Conservation (phyloP, 2,329 filamentous ascomycete genomes). For the Fusarium sublunatum region DNA sequence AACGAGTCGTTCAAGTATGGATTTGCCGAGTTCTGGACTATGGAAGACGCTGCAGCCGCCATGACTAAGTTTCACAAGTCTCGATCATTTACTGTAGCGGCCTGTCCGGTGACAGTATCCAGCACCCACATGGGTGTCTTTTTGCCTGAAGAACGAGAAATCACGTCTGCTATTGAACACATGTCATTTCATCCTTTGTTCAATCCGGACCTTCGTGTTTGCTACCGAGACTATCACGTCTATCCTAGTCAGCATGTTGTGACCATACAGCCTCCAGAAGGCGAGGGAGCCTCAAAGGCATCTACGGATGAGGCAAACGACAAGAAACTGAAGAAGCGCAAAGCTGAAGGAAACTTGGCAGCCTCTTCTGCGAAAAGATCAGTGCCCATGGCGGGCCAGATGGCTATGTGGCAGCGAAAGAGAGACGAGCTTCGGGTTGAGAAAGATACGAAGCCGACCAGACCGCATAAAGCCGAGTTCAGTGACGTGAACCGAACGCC, state of each 20-base stretch:
- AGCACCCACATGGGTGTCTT: slow-evolving; percentile 90
- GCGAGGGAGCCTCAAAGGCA: slow-evolving; percentile 45
- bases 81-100: slow-evolving; percentile 81
- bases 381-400: slow-evolving; percentile 56
- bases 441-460: slow-evolving; percentile 13
- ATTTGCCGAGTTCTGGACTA: slow-evolving; percentile 83
- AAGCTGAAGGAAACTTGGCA: slow-evolving; percentile 56
- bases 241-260: slow-evolving; percentile 75
- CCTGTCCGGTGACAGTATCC: slow-evolving; percentile 74
- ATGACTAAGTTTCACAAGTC: slow-evolving; percentile 77
- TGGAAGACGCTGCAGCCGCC: slow-evolving; percentile 80
- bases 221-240: slow-evolving; percentile 80
- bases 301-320: slow-evolving; percentile 46
- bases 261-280: slow-evolving; percentile 60
- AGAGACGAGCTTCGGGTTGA: slow-evolving; percentile 54
- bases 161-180: slow-evolving; percentile 64
- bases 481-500: slow-evolving; percentile 38
- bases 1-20: slow-evolving; percentile 84
- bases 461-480: slow-evolving; percentile 12
- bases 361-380: slow-evolving; percentile 52
- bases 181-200: slow-evolving; percentile 78
- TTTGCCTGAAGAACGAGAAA: slow-evolving; percentile 73
- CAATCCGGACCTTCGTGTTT: slow-evolving; percentile 74
- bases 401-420: slow-evolving; percentile 60
- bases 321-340: slow-evolving; percentile 65